A percentile compares a stretch with the other conserved stretches of the same genome.
These are phyloP conservation scores for Candida sphagnicola DNA, from an alignment of 805 yeast genomes.

Conservation along the genomic window DNA sequence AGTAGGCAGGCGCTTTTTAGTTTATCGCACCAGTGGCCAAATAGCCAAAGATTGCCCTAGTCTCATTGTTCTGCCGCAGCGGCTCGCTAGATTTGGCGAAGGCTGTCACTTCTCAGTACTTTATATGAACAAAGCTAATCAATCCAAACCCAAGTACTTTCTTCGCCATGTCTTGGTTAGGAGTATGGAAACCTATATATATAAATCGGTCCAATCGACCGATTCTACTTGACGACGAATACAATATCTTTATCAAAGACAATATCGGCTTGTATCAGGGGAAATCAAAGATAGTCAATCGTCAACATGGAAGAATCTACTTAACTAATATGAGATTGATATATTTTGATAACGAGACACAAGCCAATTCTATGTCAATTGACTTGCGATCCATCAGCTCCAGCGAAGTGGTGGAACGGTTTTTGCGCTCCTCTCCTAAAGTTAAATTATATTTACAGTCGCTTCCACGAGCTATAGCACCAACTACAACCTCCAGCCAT, in stretches of 20 bases:
- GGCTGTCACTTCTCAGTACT: too few relatives aligned
- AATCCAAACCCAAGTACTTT: neutral
- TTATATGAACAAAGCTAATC: neutral
- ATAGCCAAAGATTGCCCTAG: too few relatives aligned
- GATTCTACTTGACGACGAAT: conserved; percentile 28
- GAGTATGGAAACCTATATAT: conserved; percentile 33
- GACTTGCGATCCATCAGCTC: conserved; percentile 38
- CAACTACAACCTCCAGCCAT: conserved; percentile 17
- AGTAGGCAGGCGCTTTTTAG: too few relatives aligned
- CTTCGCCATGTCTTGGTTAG: conserved; percentile 10
- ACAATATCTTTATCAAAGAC: conserved; percentile 30
- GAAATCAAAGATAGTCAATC: conserved; percentile 53
- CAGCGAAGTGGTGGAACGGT: conserved; percentile 46
- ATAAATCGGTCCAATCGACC: conserved; percentile 39
- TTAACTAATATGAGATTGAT: conserved; percentile 71
- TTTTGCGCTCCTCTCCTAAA: conserved; percentile 76
- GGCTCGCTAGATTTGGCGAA: too few relatives aligned
- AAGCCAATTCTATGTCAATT: conserved; percentile 43
- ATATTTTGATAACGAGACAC: conserved; percentile 54
- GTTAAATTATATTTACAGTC: conserved; percentile 36
- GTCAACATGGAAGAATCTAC: conserved; percentile 75
- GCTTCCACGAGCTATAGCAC: neutral
- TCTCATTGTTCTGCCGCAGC: too few relatives aligned
- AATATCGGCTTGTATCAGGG: conserved; percentile 77
- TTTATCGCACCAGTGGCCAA: too few relatives aligned